phyloP scores from a whole-genome alignment of 1,139 yeast species.

The Kodamaea plutei region DNA sequence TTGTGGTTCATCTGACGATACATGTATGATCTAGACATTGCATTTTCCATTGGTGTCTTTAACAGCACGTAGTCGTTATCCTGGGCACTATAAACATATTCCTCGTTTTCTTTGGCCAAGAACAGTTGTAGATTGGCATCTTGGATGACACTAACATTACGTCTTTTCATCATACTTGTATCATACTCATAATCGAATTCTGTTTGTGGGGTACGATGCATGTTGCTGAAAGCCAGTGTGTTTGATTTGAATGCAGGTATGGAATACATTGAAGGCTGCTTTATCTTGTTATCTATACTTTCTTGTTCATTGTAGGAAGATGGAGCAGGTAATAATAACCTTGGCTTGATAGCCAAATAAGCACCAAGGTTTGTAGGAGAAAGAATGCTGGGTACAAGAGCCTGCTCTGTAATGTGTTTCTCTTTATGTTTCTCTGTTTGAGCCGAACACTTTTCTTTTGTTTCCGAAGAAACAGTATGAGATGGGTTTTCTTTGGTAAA shows the following conservation, averaged over 20 bases:
- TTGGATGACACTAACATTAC: conserved; percentile 10
- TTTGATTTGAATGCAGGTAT: not conserved
- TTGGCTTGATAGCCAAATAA: conserved; percentile 30
- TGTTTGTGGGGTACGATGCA: not conserved
- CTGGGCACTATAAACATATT: conserved; percentile 20
- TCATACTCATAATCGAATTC: conserved; percentile 23
- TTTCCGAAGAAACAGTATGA: too few relatives aligned
- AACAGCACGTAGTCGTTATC: conserved; percentile 17
- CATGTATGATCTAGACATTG: conserved; percentile 11
- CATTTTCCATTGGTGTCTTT: conserved; percentile 7
- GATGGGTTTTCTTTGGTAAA: too few relatives aligned
- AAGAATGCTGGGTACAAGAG: conserved; percentile 12
- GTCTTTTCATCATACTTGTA: conserved; percentile 14
- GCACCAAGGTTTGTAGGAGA: conserved; percentile 42
- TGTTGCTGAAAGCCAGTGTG: not conserved
- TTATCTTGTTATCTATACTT: too few relatives aligned
- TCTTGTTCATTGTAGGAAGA: too few relatives aligned
- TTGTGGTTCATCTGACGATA: conserved; percentile 10
- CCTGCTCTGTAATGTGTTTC: conserved; percentile 5
- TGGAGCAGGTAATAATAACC: conserved; percentile 22
- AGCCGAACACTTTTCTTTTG: too few relatives aligned
- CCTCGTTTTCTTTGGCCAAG: conserved; percentile 13
- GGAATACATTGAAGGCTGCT: too few relatives aligned
- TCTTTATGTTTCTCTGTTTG: not conserved
- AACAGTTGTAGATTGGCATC: conserved; percentile 11